Evolutionary conservation across 352 stramenopile genomes (phyloP).

Genomic region (Globisporangium mamillatum): DNA sequence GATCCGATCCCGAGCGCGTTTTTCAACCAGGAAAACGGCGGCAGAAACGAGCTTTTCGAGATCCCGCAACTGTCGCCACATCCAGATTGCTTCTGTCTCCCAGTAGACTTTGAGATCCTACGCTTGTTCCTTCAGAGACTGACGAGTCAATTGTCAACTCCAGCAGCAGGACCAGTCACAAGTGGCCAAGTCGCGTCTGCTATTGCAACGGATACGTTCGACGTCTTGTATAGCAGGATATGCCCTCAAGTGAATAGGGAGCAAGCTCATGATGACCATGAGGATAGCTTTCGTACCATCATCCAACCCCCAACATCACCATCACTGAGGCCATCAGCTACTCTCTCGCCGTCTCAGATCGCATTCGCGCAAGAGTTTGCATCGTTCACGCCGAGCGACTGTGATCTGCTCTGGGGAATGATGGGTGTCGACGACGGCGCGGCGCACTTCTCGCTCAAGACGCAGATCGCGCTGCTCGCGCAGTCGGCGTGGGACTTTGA

Average conservation of each 20-base stretch:
- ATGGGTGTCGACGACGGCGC: conserved; percentile 58
- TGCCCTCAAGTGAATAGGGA: neutral
- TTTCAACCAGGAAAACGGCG: conserved; percentile 22
- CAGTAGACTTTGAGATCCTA: conserved; percentile 74
- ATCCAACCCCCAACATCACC: neutral
- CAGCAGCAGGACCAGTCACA: neutral
- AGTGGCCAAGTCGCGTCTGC: conserved; percentile 28
- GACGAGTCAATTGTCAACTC: neutral
- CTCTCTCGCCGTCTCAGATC: conserved; percentile 4
- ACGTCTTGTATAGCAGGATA: conserved; percentile 42
- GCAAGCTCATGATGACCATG: neutral
- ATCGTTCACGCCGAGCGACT: conserved; percentile 67
- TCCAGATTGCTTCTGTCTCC: conserved; percentile 79
- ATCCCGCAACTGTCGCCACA: conserved; percentile 76
- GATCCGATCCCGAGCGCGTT: conserved; percentile 63
- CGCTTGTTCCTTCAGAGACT: conserved; percentile 38
- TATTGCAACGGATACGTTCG: conserved; percentile 67
- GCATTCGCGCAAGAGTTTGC: conserved; percentile 43
- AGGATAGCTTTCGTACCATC: conserved; percentile 3
- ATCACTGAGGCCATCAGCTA: neutral
- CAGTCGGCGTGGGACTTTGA: conserved; percentile 77
- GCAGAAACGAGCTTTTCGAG: conserved; percentile 25
- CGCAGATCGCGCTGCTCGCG: conserved; percentile 47
- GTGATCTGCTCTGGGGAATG: conserved; percentile 73
- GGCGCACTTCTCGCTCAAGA: conserved; percentile 37